phyloP scores from a whole-genome alignment of 495 filamentous ascomycete species.

The Daldinia bambusicola region DNA sequence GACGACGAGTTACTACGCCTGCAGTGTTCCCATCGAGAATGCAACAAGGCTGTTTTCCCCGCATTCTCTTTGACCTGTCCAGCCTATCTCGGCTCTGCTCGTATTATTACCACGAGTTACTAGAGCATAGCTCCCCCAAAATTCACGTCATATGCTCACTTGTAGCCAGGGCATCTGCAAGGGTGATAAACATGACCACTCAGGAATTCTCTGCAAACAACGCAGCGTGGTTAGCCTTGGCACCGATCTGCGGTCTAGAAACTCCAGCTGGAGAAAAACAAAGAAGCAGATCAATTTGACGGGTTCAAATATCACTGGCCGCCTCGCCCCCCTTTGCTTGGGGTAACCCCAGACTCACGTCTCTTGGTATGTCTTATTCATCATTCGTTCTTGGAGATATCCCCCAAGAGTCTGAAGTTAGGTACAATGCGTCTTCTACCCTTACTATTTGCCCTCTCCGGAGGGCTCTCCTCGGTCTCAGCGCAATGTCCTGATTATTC shows the following conservation, averaged over 20 bases:
- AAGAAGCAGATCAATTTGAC: slow-evolving; percentile 19
- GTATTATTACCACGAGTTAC: slow-evolving; percentile 21
- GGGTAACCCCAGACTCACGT: slow-evolving; percentile 18
- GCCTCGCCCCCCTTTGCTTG: slow-evolving; percentile 24
- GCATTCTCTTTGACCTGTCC: slow-evolving; percentile 41
- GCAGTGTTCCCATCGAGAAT: slow-evolving; percentile 31
- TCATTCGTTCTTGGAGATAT: slow-evolving; percentile 19
- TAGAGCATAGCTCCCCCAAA: slow-evolving; percentile 24
- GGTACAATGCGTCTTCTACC: slow-evolving; percentile 35
- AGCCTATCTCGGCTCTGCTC: slow-evolving; percentile 40
- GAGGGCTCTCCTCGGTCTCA: slow-evolving; percentile 21
- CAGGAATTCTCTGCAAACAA: slow-evolving; percentile 27
- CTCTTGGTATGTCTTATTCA: slow-evolving; percentile 6
- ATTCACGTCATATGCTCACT: slow-evolving; percentile 44
- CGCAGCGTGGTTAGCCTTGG: slow-evolving; percentile 28
- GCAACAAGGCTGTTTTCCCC: slow-evolving; percentile 31
- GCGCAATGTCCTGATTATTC: slow-evolving; percentile 66
- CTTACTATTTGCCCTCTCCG: slow-evolving; percentile 35
- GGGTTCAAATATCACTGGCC: slow-evolving; percentile 42
- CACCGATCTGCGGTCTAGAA: slow-evolving; percentile 33
- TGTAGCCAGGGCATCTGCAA: slow-evolving; percentile 29
- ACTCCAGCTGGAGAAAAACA: slow-evolving; percentile 21
- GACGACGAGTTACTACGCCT: slow-evolving; percentile 21
- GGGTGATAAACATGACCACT: slow-evolving; percentile 38
- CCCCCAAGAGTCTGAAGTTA: slow-evolving; percentile 17